Evolutionary conservation across 305 asterid genomes (phyloP), one percentile per base, ranked within the genome.

Genomic region (Fraxinus baroniana): DNA sequence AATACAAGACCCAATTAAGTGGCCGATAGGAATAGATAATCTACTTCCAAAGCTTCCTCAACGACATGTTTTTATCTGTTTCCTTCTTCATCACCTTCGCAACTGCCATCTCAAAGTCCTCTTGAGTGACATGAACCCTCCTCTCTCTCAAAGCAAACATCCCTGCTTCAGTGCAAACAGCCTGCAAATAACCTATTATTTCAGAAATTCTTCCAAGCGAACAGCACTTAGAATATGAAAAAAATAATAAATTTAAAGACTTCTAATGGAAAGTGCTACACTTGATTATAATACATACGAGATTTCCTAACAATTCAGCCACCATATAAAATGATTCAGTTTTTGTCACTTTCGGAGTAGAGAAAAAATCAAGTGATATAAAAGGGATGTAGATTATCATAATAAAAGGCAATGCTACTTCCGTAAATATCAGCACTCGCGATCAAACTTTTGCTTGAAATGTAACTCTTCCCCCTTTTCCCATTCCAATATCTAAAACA

Each of bases 71-170:
- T 77, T 94, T 95, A 88, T 93, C 98, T 0, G 98, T 92, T 18
- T 95, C 98, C 88, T 94, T 95, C 93, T 94, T 95, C 98, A 95
- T 95, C 72, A 95, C 98, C 88, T 95, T 95, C 12, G 96, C 98
- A 5, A 93, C 99, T 2, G 99, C 98, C 98, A 94, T 94, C 92
- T 94, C 98, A 75, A 95, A 95, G 88, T 95, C 99, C 82, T 95
- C 99, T 74, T 94, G 99, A 0, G 97, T 95, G 70, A 94, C 97
- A 64, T 95, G 99, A 52, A 95, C 98, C 83, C 99, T 89, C 86
- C 98, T 89, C 91, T 95, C 98, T 83, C 98, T 89, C 83, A 94
- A 84, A 80, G 99, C 98, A 90, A 93, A 95, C 99, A 95, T 95
- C 49, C 99, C 98, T 0, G 97, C 99, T 88, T 95, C 98, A 1